Evolutionary conservation across 305 asterid genomes (phyloP).

Genomic region (Solanum aculeatissimum): DNA sequence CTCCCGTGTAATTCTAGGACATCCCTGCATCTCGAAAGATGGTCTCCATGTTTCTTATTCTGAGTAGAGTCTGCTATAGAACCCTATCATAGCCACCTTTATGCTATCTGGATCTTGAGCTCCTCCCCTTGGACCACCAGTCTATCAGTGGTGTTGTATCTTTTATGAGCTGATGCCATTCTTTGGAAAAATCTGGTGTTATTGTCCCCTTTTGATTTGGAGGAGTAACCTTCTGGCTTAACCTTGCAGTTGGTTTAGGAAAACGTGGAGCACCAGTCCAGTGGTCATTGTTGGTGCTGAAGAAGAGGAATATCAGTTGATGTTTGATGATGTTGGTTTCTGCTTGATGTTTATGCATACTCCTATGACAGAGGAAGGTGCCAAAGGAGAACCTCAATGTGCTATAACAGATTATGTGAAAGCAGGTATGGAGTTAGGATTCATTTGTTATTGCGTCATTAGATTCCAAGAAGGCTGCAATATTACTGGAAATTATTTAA

Average conservation of each 20-base stretch:
- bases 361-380: slow-evolving; percentile 91
- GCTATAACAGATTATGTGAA: slow-evolving; percentile 90
- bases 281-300: slow-evolving; percentile 89
- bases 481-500: neutral
- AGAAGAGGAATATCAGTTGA: slow-evolving; percentile 72
- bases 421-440: slow-evolving; percentile 50
- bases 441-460: neutral
- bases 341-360: slow-evolving; percentile 96
- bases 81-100: no score
- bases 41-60: no score
- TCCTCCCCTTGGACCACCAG: no score
- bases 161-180: no score
- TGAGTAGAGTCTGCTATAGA: no score
- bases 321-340: slow-evolving; percentile 71
- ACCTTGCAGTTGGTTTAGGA: slow-evolving; percentile 76
- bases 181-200: no score
- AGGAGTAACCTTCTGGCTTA: neutral
- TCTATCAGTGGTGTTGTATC: no score
- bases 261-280: slow-evolving; percentile 89
- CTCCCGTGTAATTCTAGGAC: no score
- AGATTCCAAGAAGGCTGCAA: neutral
- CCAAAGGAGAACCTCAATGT: slow-evolving; percentile 98
- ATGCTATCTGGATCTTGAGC: no score
- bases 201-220: neutral
- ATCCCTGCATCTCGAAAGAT: no score